Base-by-base conservation (phyloP, 805 yeast species). In the Kodamaea laetipori region DNA sequence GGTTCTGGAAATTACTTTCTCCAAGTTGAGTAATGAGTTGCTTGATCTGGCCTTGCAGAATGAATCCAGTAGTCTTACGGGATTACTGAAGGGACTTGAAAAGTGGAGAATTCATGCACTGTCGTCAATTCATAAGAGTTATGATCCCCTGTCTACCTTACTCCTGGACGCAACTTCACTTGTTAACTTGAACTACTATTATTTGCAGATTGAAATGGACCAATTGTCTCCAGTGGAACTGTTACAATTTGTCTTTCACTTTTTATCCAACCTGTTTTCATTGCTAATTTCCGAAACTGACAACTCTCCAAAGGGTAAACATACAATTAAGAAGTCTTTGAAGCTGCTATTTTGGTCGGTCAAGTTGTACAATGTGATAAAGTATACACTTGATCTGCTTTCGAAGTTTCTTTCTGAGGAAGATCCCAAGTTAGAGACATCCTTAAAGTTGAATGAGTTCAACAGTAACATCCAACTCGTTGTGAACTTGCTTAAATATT, bases 161-260 rank as follows among this genome's bases (percentile, higher is more conserved):
- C 54, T 67, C 27, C 67, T 62, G 46, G 67, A 67, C 39, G 60
- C 54, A 41, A 61, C 66, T 8, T 60, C 69, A 1, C 46, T 62
- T 27, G 55, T 66, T 12, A 67, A 71, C 48, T 50, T 70, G 44
- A 63, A 68, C 48, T 69, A 66, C 51, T 70, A 65, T 48, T 71
- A 66, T 48, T 50, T 71, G 16, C 51, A 63, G 26, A 63, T 69
- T 17, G 76, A 71, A 51, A 49, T 71, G 19, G 75, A 71, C 53
- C 74, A 68, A 51, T 45, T 69, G 2, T 64, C 71, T 7, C 45
- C 62, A 4, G 62, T 66, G 12, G 69, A 70, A 44, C 62, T 67
- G 39, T 61, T 61, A 37, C 75, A 70, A 47, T 69, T 69, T 50
- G 63, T 73, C 6, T 56, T 69, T 12, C 75, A 71, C 46, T 71